A percentile compares a stretch with the other conserved stretches of the same genome.
phyloP scores from a whole-genome alignment of 441 rosid species.

The Metrosideros polymorpha region DNA sequence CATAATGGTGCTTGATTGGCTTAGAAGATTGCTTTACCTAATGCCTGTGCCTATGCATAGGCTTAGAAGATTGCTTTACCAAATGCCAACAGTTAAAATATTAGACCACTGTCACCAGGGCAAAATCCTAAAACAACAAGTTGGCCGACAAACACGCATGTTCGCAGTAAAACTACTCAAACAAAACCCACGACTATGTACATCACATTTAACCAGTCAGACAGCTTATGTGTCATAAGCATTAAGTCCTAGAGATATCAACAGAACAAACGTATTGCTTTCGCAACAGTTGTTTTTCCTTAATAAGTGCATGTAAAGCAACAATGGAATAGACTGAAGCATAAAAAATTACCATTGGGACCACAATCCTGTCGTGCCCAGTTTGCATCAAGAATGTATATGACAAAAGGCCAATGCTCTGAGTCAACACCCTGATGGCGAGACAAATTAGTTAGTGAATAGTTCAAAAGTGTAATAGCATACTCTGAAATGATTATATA shows the following conservation, averaged over 20 bases:
- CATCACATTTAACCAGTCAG: not conserved
- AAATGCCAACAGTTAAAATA: not conserved
- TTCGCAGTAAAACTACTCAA: not conserved
- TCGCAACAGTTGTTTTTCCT: not conserved
- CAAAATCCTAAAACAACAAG: not conserved
- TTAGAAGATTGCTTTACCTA: not conserved
- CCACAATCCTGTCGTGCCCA: slow-evolving; percentile 80
- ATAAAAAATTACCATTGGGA: slow-evolving; percentile 73
- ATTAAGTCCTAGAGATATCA: not conserved
- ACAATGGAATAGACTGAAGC: not conserved
- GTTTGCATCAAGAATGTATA: slow-evolving; percentile 70
- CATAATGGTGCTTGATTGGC: not conserved
- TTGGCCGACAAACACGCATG: not conserved
- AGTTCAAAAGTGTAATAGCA: not conserved
- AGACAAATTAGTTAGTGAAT: slow-evolving; percentile 11
- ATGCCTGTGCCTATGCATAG: not conserved
- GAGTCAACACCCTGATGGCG: slow-evolving; percentile 46
- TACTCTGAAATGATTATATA: not conserved
- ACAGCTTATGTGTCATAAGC: not conserved
- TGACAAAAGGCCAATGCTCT: slow-evolving; percentile 86
- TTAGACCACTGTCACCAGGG: not conserved
- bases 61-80: not conserved
- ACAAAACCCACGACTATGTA: not conserved
- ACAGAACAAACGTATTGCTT: not conserved
- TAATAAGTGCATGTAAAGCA: not conserved